A percentile compares a stretch with the other conserved stretches of the same genome.
These are phyloP conservation scores for Coemansia asiatica DNA, from an alignment of 192 early-diverging fungal species.

Conservation along the genomic window DNA sequence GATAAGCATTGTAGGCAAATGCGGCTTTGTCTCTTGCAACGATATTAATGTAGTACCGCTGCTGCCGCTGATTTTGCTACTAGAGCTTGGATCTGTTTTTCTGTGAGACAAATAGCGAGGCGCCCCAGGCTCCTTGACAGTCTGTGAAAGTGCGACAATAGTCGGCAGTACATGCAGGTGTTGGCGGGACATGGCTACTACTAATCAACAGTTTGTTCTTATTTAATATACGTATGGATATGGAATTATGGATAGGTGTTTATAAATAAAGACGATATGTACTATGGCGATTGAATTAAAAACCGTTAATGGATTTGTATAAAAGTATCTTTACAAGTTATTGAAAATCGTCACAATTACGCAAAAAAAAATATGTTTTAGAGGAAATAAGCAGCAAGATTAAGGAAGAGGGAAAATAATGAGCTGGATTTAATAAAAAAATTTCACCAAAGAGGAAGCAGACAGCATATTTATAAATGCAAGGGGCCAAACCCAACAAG, in stretches of 20 bases:
- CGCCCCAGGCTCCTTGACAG: background rate
- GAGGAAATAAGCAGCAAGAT: background rate
- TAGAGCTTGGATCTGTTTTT: background rate
- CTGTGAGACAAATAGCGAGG: background rate
- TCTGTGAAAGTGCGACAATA: conserved; percentile 10
- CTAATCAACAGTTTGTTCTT: background rate
- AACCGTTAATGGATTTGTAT: background rate
- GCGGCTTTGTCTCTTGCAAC: background rate
- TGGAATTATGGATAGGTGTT: too few relatives aligned
- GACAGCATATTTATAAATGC: background rate
- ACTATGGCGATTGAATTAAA: background rate
- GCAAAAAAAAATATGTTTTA: background rate
- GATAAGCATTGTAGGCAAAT: background rate
- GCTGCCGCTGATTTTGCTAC: conserved; percentile 4
- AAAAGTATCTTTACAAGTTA: background rate
- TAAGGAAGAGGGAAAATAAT: background rate
- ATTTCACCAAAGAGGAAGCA: background rate
- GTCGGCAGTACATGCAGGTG: background rate
- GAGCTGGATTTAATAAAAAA: background rate
- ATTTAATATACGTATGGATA: background rate
- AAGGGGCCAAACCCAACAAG: background rate
- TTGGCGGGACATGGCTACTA: background rate
- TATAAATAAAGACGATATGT: background rate
- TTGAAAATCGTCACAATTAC: background rate
- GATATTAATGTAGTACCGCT: conserved; percentile 2